phyloP scores from a whole-genome alignment of 345 rosid genomes.

The Barbarea vulgaris region DNA sequence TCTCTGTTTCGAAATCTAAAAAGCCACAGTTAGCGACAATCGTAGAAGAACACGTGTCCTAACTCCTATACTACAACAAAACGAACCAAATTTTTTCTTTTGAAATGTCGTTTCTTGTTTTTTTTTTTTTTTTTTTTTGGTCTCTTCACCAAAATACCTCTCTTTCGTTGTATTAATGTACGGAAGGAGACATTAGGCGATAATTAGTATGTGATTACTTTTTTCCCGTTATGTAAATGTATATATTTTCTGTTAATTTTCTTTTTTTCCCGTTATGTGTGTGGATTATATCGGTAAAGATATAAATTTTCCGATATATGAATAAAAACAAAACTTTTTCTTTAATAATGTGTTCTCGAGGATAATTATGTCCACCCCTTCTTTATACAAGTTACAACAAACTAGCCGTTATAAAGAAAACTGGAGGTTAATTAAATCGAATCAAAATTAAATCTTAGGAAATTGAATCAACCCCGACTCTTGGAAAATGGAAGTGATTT shows the following conservation, averaged over 20 bases:
- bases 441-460: neutral
- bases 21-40: constrained; percentile 77
- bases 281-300: constrained; percentile 2
- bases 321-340: neutral
- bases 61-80: neutral
- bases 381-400: neutral
- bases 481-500: neutral
- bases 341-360: neutral
- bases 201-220: neutral
- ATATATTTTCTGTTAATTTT: neutral
- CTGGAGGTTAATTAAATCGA: neutral
- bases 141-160: neutral
- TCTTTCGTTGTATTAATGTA: constrained; percentile 18
- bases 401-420: constrained; percentile 8
- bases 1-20: constrained; percentile 75
- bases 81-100: neutral
- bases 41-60: constrained; percentile 51
- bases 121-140: neutral
- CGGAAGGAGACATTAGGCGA: constrained; percentile 10
- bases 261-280: neutral
- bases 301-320: no score
- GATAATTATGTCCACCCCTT: neutral
- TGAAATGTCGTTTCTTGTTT: no score
- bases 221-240: neutral
- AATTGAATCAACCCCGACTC: neutral